Evolutionary conservation across 108 stramenopile species (phyloP), one percentile per base, ranked within the genome.

Genomic region (Seminavis robusta): DNA sequence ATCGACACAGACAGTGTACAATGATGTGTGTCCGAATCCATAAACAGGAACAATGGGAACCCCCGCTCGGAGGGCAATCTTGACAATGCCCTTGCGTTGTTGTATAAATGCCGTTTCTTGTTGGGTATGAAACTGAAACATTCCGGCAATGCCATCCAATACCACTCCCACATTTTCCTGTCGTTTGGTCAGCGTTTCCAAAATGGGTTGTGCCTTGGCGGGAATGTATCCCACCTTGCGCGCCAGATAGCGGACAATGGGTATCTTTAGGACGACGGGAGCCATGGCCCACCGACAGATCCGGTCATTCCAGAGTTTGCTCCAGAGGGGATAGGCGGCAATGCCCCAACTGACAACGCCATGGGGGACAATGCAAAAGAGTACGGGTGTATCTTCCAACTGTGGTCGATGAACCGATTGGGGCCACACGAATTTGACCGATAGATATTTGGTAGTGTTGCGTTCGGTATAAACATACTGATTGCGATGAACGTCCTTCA

Each of bases 161-260:
- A 85, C 65, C 27, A 85, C 68, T 9, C 84, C 84, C 24, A 85
- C 80, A 43, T 81, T 81, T 39, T 85, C 74, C 50, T 85, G 74
- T 34, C 77, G 69, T n/a, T n/a, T n/a, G n/a, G n/a, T n/a, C 11
- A 85, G 39, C 0, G 84, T 76, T 9, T 85, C 80, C 7, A 78
- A 15, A 33, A 85, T 85, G 21, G 52, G 27, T 13, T 63, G 63
- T 3, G 71, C 33, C 48, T 81, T 85, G 51, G 84, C 84, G 2
- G 84, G 84, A 50, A 85, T 69, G 53, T 85, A 85, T n/a, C 84
- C 84, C 36, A 85, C 71, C 16, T 57, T 34, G 29, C 46, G 65
- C 71, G 81, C 65, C 28, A 59, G 70, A 17, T 50, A 54, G 3
- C 69, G 56, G 29, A 85, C 40, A 8, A 85, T 43, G 10, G 84